Evolutionary conservation across 495 filamentous ascomycete genomes (phyloP).

Genomic region (Lophium mytilinum): DNA sequence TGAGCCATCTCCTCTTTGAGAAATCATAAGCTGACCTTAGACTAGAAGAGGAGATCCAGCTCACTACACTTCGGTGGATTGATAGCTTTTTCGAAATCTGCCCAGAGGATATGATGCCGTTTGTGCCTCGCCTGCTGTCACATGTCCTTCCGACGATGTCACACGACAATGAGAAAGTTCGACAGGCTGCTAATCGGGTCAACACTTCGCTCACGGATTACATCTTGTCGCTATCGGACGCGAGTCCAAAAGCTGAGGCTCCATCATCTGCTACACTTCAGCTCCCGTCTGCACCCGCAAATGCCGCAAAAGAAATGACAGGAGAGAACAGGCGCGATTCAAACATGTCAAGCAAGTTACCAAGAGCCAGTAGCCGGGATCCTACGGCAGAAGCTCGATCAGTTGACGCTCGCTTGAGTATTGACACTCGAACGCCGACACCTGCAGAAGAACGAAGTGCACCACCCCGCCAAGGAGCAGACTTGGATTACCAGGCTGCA

Average conservation of each 20-base stretch:
- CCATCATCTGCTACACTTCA: conserved; percentile 22
- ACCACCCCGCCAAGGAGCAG: conserved; percentile 43
- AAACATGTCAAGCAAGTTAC: conserved; percentile 20
- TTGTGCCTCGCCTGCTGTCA: conserved; percentile 83
- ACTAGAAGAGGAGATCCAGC: conserved; percentile 77
- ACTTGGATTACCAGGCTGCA: conserved; percentile 95
- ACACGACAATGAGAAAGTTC: conserved; percentile 78
- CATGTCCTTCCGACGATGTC: conserved; percentile 93
- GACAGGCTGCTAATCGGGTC: conserved; percentile 77
- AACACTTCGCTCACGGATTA: conserved; percentile 87
- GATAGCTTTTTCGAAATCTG: conserved; percentile 95
- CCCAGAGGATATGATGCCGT: conserved; percentile 92
- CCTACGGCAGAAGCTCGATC: conserved; percentile 28
- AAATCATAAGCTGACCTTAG: conserved; percentile 5
- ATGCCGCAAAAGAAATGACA: conserved; percentile 41
- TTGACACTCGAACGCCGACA: conserved; percentile 25
- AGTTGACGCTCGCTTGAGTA: conserved; percentile 30
- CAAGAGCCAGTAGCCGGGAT: conserved; percentile 17
- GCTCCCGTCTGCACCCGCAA: conserved; percentile 32
- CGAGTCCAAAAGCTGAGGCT: conserved; percentile 44
- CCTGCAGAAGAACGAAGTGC: conserved; percentile 27
- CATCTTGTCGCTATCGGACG: conserved; percentile 82
- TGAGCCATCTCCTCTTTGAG: conserved; percentile 7
- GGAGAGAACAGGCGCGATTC: conserved; percentile 40
- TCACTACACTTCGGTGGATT: conserved; percentile 90